Conservation (phyloP, 495 filamentous ascomycete genomes). For the Penicillium paradoxum region DNA sequence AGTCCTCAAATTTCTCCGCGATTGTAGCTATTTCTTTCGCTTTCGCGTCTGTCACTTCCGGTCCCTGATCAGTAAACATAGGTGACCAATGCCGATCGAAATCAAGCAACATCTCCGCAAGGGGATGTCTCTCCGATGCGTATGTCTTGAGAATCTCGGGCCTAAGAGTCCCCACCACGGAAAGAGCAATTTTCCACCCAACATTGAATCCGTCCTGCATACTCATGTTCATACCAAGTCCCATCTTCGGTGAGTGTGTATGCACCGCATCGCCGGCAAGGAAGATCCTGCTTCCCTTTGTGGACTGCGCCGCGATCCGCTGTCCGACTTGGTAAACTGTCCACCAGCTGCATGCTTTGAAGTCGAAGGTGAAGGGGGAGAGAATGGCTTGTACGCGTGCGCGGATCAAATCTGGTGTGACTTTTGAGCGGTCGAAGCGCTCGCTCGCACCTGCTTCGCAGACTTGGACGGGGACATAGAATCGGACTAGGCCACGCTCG, state of each 20-base stretch:
- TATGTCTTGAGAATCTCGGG: constrained; percentile 64
- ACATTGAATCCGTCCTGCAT: constrained; percentile 78
- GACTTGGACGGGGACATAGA: constrained; percentile 62
- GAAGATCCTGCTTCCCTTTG: constrained; percentile 63
- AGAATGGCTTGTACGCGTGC: constrained; percentile 56
- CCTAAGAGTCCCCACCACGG: constrained; percentile 53
- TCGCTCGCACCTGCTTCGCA: constrained; percentile 8
- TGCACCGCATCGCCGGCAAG: constrained; percentile 78
- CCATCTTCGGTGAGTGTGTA: constrained; percentile 80
- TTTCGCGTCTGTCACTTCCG: constrained; percentile 5
- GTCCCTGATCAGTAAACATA: constrained; percentile 14
- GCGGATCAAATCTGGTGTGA: constrained; percentile 56
- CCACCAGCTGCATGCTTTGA: constrained; percentile 56
- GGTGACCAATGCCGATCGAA: constrained; percentile 51
- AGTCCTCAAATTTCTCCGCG: constrained; percentile 24
- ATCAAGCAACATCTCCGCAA: constrained; percentile 65
- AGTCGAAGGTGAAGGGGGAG: constrained; percentile 56
- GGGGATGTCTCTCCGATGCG: constrained; percentile 59
- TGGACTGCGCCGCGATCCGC: constrained; percentile 64
- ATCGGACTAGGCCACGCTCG: constrained; percentile 59
- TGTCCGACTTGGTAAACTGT: constrained; percentile 62
- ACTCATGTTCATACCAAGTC: constrained; percentile 80
- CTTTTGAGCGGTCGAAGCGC: constrained; percentile 47
- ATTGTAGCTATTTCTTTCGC: constrained; percentile 24
- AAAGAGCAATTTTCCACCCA: constrained; percentile 73